Conservation (phyloP, 2,329 filamentous ascomycete species). For the Fusarium sp. region DNA sequence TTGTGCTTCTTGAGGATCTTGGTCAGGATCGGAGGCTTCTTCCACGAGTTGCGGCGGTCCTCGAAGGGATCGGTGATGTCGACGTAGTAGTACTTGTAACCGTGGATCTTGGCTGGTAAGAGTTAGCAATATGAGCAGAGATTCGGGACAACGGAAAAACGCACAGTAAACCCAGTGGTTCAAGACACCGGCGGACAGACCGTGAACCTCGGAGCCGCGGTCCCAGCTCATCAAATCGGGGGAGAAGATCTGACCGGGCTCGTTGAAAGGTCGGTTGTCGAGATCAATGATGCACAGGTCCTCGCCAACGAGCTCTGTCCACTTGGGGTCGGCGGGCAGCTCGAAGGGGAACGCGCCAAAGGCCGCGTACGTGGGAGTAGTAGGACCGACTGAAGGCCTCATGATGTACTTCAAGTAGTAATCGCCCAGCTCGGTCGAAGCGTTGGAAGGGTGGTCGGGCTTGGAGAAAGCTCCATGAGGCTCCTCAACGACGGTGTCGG, state of each 20-base stretch:
- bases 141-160: neutral
- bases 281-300: constrained; percentile 60
- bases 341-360: constrained; percentile 51
- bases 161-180: constrained; percentile 60
- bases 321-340: constrained; percentile 46
- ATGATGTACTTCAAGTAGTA: constrained; percentile 51
- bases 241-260: constrained; percentile 52
- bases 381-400: constrained; percentile 45
- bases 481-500: constrained; percentile 36
- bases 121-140: constrained; percentile 33
- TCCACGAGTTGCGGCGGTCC: constrained; percentile 60
- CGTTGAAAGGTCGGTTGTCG: constrained; percentile 55
- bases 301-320: constrained; percentile 51
- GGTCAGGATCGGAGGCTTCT: constrained; percentile 57
- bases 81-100: constrained; percentile 61
- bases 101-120: constrained; percentile 56
- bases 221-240: constrained; percentile 52
- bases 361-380: constrained; percentile 43
- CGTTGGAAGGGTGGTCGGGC: constrained; percentile 26
- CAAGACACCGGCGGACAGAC: constrained; percentile 55
- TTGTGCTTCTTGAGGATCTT: constrained; percentile 58
- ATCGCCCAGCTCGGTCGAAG: constrained; percentile 44
- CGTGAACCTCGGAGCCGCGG: constrained; percentile 47
- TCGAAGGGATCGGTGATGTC: constrained; percentile 50
- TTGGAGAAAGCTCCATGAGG: constrained; percentile 31